Evolutionary conservation across 257 asterid genomes (phyloP).

Genomic region (Lycium ferocissimum): DNA sequence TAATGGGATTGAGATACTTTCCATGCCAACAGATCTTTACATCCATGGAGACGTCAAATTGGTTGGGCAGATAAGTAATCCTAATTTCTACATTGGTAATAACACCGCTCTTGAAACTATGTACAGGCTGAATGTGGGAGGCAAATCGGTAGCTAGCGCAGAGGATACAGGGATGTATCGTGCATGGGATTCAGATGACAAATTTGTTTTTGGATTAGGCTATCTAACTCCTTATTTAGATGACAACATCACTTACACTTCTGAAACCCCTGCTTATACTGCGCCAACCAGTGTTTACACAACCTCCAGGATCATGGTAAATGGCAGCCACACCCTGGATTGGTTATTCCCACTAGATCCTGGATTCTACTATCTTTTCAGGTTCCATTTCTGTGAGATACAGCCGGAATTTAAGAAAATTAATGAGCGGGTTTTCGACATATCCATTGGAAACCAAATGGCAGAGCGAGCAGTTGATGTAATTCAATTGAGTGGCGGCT

Average conservation of each 20-base stretch:
- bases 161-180: conserved; percentile 67
- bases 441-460: conserved; percentile 38
- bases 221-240: neutral
- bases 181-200: conserved; percentile 42
- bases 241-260: conserved; percentile 35
- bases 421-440: conserved; percentile 30
- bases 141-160: neutral
- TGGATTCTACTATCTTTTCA: conserved; percentile 53
- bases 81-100: conserved; percentile 21
- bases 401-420: neutral
- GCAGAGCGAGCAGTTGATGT: conserved; percentile 38
- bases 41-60: neutral
- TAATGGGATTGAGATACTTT: conserved; percentile 70
- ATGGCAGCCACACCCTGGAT: conserved; percentile 14
- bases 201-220: neutral
- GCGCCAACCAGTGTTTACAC: conserved; percentile 56
- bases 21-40: conserved; percentile 52
- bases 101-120: conserved; percentile 49
- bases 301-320: conserved; percentile 38
- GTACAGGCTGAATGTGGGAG: conserved; percentile 64
- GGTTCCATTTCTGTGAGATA: conserved; percentile 68
- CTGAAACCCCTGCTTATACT: conserved; percentile 42
- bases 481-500: conserved; percentile 25
- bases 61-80: no score
- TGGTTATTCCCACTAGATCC: conserved; percentile 60